These are phyloP conservation scores for Sungouiella thailandica DNA, from an alignment of 805 yeast species.

Conservation along the genomic window DNA sequence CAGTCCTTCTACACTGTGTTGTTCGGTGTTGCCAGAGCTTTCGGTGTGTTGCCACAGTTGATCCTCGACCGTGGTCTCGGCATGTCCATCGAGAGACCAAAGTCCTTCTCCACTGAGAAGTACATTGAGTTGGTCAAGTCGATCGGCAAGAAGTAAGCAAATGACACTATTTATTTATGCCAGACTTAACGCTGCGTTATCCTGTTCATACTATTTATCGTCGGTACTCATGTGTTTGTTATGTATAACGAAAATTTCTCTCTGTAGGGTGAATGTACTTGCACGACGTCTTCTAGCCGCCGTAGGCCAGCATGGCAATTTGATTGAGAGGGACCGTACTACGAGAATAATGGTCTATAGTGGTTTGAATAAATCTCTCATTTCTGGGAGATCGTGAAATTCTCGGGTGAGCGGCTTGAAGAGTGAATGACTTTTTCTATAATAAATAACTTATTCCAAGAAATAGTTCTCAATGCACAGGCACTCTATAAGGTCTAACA, in stretches of 20 bases:
- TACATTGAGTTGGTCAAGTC: conserved; percentile 21
- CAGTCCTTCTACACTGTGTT: conserved; percentile 72
- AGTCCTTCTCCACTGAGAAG: conserved; percentile 36
- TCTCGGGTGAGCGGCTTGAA: no score
- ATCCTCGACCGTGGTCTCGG: conserved; percentile 76
- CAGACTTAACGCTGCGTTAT: not conserved
- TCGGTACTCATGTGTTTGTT: not conserved
- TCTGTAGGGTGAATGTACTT: not conserved
- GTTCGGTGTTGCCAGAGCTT: conserved; percentile 77
- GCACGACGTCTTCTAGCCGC: no score
- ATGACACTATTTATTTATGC: not conserved
- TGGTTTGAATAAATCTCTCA: no score
- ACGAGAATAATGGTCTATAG: no score
- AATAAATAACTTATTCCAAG: no score
- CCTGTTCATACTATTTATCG: conserved; percentile 8
- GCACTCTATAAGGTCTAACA: no score
- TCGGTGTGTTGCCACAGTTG: conserved; percentile 75
- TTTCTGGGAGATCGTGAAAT: no score
- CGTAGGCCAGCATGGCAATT: no score
- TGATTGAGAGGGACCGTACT: no score
- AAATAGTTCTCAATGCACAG: no score
- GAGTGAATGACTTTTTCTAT: no score
- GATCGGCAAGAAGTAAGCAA: conserved; percentile 15
- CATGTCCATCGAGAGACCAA: conserved; percentile 79
- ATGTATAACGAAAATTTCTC: not conserved